These are phyloP conservation scores for Cutaneotrichosporon sp. DNA, from an alignment of 1,284 basidiomycete genomes.

Conservation along the genomic window DNA sequence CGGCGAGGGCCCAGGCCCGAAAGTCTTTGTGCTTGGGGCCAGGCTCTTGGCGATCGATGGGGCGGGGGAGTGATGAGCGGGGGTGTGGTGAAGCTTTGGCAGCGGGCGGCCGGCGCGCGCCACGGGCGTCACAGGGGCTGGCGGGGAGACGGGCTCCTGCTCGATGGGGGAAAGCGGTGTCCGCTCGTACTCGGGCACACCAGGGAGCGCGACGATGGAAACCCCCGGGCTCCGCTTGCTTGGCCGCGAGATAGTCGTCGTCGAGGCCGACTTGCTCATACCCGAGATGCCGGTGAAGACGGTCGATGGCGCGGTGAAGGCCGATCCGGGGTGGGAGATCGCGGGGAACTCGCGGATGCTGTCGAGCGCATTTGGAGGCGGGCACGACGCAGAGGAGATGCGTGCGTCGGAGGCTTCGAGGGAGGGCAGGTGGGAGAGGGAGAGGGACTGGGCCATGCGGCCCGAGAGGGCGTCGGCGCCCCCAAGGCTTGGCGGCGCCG, in stretches of 20 bases:
- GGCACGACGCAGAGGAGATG: not conserved
- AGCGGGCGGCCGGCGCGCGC: not conserved
- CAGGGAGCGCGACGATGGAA: not conserved
- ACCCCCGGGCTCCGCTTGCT: not conserved
- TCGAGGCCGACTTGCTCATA: conserved; percentile 1
- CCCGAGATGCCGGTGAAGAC: not conserved
- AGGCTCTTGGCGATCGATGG: conserved; percentile 2
- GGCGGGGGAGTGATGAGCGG: not conserved
- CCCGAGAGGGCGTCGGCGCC: not conserved
- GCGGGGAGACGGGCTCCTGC: conserved; percentile 8
- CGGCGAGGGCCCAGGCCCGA: conserved; percentile 4
- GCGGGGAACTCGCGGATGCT: not conserved
- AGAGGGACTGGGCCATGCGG: not conserved
- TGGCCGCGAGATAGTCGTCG: not conserved
- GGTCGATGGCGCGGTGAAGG: not conserved
- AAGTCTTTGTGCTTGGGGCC: conserved; percentile 2
- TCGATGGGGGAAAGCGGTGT: conserved; percentile 5
- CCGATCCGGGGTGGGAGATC: not conserved
- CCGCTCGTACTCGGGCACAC: conserved; percentile 7
- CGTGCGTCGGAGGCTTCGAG: not conserved
- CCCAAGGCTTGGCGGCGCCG: not conserved
- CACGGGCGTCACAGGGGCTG: not conserved
- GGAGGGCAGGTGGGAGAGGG: conserved; percentile 1
- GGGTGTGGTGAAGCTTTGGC: no score
- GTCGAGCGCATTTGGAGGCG: conserved; percentile 2